These are phyloP conservation scores for Boletus vermiculosoides DNA, from an alignment of 768 basidiomycete genomes.

Conservation along the genomic window DNA sequence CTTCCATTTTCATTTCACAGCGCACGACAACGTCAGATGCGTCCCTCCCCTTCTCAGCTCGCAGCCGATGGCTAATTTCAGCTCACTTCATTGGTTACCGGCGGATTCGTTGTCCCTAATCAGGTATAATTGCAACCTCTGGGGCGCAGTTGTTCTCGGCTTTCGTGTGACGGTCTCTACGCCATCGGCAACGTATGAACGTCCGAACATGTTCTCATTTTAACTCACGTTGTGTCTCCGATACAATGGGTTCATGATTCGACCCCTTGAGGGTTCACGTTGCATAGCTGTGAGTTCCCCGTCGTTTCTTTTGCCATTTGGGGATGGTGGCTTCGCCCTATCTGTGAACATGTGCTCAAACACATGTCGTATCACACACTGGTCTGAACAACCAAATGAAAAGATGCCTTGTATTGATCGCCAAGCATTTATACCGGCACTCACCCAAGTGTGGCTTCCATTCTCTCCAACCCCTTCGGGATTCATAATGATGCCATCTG, in stretches of 20 bases:
- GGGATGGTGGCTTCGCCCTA: slow-evolving; percentile 12
- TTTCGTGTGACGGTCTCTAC: not conserved
- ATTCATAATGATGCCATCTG: slow-evolving; percentile 22
- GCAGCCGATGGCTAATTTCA: slow-evolving; percentile 16
- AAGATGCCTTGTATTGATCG: slow-evolving; percentile 26
- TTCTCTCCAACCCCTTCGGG: slow-evolving; percentile 22
- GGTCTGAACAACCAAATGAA: slow-evolving; percentile 17
- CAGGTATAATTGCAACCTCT: not conserved
- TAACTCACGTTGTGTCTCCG: not conserved
- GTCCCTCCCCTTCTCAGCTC: slow-evolving; percentile 7
- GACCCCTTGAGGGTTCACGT: slow-evolving; percentile 8
- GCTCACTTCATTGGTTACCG: slow-evolving; percentile 8
- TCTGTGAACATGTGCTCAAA: slow-evolving; percentile 15
- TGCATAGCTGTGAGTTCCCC: slow-evolving; percentile 19
- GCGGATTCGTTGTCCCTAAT: not conserved
- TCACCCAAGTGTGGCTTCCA: slow-evolving; percentile 19
- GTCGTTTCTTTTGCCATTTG: slow-evolving; percentile 19
- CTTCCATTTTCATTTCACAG: slow-evolving; percentile 22
- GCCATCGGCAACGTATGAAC: not conserved
- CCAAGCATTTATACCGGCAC: slow-evolving; percentile 13
- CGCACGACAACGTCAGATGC: slow-evolving; percentile 6
- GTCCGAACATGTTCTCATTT: not conserved
- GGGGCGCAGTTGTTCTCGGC: not conserved
- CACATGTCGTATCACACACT: slow-evolving; percentile 20
- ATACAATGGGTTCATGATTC: not conserved